These are phyloP conservation scores for Neofusicoccum ribis DNA, from an alignment of 2,329 filamentous ascomycete genomes.

Conservation along the genomic window DNA sequence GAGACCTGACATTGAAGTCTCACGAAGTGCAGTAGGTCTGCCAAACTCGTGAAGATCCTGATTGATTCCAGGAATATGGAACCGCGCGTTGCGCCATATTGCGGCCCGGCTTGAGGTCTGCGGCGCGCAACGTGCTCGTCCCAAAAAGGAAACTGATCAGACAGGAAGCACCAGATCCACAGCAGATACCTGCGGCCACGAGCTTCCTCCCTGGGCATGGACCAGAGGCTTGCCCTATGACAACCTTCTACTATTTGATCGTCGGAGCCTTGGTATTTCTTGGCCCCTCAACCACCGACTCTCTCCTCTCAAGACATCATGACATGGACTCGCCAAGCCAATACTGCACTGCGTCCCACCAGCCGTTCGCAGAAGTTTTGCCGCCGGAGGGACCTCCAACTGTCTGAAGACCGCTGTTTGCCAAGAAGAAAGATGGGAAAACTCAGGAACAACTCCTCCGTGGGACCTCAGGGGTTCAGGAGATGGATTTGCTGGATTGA, in stretches of 20 bases:
- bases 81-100: neutral
- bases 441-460: neutral
- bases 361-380: neutral
- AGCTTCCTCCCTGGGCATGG: neutral
- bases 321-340: neutral
- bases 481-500: neutral
- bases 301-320: neutral
- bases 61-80: neutral
- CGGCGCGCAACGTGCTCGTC: neutral
- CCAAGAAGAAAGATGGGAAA: too few relatives aligned
- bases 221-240: neutral
- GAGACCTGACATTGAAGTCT: too few relatives aligned
- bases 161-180: neutral
- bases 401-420: neutral
- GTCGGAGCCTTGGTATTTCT: neutral
- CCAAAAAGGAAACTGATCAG: constrained; percentile 5
- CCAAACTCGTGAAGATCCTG: too few relatives aligned
- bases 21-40: too few relatives aligned
- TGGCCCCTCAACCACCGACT: neutral
- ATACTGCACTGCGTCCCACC: neutral
- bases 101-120: neutral
- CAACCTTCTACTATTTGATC: neutral
- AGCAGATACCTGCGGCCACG: neutral
- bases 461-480: neutral
- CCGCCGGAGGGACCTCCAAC: neutral